phyloP scores from a whole-genome alignment of 164 flowering plant species.

The Euptelea pleiosperma region DNA sequence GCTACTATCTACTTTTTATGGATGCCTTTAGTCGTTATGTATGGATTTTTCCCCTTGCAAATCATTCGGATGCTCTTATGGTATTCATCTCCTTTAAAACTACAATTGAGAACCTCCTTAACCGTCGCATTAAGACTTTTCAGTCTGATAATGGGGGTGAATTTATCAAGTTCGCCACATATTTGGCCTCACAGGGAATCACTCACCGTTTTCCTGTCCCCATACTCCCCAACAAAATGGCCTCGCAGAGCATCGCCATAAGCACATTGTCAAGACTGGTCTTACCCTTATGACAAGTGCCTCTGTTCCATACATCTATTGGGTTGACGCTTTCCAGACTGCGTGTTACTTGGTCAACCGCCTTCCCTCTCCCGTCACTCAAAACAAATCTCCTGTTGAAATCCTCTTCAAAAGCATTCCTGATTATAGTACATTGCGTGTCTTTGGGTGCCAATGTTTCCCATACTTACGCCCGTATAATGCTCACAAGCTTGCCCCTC shows the following conservation, averaged over 20 bases:
- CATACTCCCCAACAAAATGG: constrained; percentile 2
- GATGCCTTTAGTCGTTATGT: neutral
- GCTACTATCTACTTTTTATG: neutral
- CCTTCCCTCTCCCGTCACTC: neutral
- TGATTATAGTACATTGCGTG: too few species aligned
- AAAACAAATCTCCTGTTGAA: too few species aligned
- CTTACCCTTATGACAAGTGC: neutral
- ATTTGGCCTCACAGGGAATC: neutral
- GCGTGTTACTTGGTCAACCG: neutral
- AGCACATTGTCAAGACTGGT: neutral
- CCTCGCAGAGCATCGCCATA: neutral
- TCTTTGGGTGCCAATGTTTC: too few species aligned
- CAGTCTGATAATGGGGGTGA: neutral
- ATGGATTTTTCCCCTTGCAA: neutral
- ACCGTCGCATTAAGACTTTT: neutral
- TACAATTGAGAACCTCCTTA: neutral
- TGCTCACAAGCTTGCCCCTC: too few species aligned
- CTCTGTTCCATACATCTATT: neutral
- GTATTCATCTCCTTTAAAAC: neutral
- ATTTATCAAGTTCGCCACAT: neutral
- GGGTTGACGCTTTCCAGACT: neutral
- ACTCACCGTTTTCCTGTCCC: neutral
- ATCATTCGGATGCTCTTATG: neutral
- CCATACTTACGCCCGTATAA: too few species aligned
- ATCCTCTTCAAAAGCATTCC: too few species aligned